Conservation (phyloP, 768 basidiomycete genomes). For the Paxillus involutus region DNA sequence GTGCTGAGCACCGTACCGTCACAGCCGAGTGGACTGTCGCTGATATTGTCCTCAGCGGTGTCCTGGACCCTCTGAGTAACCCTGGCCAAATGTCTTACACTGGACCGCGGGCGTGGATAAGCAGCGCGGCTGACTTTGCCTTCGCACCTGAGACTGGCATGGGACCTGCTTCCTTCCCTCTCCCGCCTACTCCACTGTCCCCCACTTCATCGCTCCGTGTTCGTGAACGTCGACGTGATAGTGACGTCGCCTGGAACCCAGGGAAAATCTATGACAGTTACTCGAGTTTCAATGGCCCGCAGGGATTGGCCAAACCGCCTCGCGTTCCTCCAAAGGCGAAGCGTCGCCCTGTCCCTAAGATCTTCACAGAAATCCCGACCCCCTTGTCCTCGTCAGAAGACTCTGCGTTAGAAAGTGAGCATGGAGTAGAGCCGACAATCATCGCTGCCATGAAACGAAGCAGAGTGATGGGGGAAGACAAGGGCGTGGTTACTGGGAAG, state of each 20-base stretch:
- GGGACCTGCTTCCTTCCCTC: not conserved
- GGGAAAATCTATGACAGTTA: no score
- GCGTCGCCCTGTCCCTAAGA: not conserved
- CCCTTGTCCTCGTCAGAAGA: conserved; percentile 33
- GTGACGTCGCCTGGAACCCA: no score
- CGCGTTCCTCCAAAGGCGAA: conserved; percentile 3
- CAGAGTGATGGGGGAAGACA: no score
- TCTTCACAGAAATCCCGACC: conserved; percentile 19
- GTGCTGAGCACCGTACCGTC: not conserved
- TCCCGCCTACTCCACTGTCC: conserved; percentile 3
- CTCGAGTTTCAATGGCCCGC: no score
- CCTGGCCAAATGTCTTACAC: conserved; percentile 10
- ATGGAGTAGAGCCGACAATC: not conserved
- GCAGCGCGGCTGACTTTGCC: conserved; percentile 31
- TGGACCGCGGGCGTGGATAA: conserved; percentile 31
- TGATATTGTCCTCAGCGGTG: conserved; percentile 34
- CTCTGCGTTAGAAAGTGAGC: not conserved
- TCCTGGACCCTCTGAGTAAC: conserved; percentile 25
- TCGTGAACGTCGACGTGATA: no score
- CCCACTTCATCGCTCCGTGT: no score
- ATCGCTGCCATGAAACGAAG: not conserved
- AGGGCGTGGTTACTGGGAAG: no score
- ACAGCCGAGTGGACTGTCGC: conserved; percentile 31
- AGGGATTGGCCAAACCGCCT: not conserved
- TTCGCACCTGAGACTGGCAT: conserved; percentile 17